Base-by-base conservation (phyloP, 2,329 filamentous ascomycete genomes). In the Colletotrichum australisinense region DNA sequence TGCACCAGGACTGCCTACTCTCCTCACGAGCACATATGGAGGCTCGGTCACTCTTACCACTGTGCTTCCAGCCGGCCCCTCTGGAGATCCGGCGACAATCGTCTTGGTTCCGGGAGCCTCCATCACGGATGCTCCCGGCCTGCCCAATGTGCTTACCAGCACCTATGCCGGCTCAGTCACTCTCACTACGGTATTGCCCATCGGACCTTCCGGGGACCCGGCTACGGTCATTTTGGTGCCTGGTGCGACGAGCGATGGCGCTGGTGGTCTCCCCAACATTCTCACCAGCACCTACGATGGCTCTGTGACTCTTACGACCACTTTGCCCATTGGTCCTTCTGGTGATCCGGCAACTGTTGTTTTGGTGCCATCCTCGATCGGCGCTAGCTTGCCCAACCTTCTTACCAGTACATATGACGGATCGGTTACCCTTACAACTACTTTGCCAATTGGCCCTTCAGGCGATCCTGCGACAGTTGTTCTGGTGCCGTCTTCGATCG, bases 251-350 rank as follows among this genome's bases (percentile, higher is more conserved):
- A 22, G 22, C 12, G 28, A 35, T 32, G 58, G n/a, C 7, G 19
- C 42, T n/a, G 53, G 22, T 24, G 49, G 32, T 24, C n/a, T 46
- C 5, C 56, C 38, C 28, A 22, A 63, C 24, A 2, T 68, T 7
- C 59, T 56, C n/a, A 72, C 64, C 6, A 71, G n/a, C 30, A 69
- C 62, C 0, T 65, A 63, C 26, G 67, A 22, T n/a, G 67, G 67
- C 1, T 64, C 67, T 1, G 62, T 53, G 1, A 52, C 67, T 5
- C 28, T 70, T n/a, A 70, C 62, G 2, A 49, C 38, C 22, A 66
- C 67, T 9, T n/a, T 63, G 56, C 56, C 56, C 9, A 32, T 30
- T 8, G 67, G 52, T 9, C 28, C 63, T 28, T 38, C 63, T 5
- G 24, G 56, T 12, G 26, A 55, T 16, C 30, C 28, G 19, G 63